These are phyloP conservation scores for Dionaea muscipula DNA, from an alignment of 179 eudicot species.

Conservation along the genomic window DNA sequence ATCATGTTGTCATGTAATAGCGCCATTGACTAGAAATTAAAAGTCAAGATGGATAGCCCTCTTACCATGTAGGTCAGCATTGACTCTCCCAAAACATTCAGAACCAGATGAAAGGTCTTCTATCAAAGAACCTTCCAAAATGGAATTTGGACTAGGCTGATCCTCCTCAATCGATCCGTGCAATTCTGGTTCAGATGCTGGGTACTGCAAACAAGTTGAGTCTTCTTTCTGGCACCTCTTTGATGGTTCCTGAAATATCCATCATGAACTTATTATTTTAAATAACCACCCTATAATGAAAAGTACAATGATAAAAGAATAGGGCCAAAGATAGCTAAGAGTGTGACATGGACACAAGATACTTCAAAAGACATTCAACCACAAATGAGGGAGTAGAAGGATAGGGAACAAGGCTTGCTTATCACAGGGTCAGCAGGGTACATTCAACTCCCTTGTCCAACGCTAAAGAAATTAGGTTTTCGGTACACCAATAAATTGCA, in stretches of 20 bases:
- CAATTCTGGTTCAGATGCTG: slow-evolving; percentile 44
- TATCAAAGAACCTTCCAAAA: slow-evolving; percentile 49
- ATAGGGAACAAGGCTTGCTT: no score
- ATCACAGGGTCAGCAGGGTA: no score
- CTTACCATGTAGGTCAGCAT: slow-evolving; percentile 73
- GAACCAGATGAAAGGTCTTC: slow-evolving; percentile 73
- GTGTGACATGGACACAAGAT: no score
- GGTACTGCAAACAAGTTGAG: slow-evolving; percentile 23
- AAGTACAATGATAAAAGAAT: not conserved
- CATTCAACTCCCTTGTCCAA: no score
- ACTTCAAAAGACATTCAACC: no score
- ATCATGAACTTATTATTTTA: not conserved
- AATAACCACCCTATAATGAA: slow-evolving; percentile 1
- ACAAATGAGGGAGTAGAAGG: no score
- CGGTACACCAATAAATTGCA: no score
- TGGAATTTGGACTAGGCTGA: slow-evolving; percentile 79
- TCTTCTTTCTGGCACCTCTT: slow-evolving; percentile 14
- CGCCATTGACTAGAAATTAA: not conserved
- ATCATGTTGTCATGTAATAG: not conserved
- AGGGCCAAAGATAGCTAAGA: not conserved
- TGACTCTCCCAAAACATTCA: slow-evolving; percentile 82
- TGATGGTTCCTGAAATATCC: slow-evolving; percentile 26
- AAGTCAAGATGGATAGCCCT: not conserved
- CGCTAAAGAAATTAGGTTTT: no score
- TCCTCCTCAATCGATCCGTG: slow-evolving; percentile 59